A percentile compares a stretch with the other conserved stretches of the same genome.
Conservation (phyloP, 257 asterid species). For the Solanum phureja region DNA sequence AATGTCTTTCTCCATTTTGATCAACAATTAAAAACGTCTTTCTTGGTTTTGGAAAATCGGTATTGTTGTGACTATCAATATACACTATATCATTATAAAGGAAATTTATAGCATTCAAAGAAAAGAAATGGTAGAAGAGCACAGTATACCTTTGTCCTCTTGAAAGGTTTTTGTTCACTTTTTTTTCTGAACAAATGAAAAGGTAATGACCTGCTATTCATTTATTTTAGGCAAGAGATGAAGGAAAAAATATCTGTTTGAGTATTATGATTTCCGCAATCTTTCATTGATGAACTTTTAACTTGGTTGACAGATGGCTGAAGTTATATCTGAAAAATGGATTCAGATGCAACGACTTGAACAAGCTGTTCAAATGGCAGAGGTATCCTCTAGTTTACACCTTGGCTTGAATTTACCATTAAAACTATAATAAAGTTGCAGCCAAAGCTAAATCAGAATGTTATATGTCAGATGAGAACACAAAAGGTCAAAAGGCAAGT, state of each 20-base stretch:
- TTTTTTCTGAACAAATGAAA: neutral
- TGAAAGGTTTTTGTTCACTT: neutral
- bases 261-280: neutral
- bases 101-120: neutral
- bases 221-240: neutral
- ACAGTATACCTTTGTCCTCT: neutral
- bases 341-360: conserved; percentile 84
- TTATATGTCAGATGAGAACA: conserved; percentile 38
- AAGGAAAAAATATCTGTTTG: neutral
- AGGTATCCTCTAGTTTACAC: conserved; percentile 29
- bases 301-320: conserved; percentile 31
- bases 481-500: conserved; percentile 38
- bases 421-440: neutral
- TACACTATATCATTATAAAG: neutral
- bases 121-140: neutral
- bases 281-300: neutral
- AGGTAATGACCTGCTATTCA: neutral
- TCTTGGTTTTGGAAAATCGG: neutral
- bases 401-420: neutral
- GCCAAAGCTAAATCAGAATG: neutral
- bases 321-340: conserved; percentile 79
- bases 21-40: neutral
- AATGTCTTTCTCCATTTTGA: neutral
- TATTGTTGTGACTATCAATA: neutral
- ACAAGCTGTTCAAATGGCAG: conserved; percentile 82